A percentile compares a stretch with the other conserved stretches of the same genome.
Evolutionary conservation across 768 basidiomycete species (phyloP).

Genomic region (Phylloporus scabripes): DNA sequence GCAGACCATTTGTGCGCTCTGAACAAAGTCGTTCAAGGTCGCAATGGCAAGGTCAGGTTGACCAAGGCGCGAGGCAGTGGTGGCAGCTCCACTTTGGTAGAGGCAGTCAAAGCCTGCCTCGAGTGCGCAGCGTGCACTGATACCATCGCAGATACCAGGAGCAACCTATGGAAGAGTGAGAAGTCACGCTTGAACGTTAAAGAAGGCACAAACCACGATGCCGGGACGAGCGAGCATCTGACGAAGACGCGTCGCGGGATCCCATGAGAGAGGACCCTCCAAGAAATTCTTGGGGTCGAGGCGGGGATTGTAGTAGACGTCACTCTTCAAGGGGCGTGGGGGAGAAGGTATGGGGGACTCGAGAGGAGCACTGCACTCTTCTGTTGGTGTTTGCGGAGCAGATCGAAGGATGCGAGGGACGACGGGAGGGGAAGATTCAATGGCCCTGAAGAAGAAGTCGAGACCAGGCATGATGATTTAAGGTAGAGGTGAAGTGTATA

Average conservation of each 20-base stretch:
- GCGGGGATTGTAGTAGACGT: constrained; percentile 59
- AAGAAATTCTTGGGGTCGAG: constrained; percentile 64
- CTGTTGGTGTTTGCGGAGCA: constrained; percentile 3
- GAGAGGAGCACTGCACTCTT: not conserved
- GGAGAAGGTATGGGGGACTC: constrained; percentile 6
- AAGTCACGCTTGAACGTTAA: not conserved
- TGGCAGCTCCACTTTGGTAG: constrained; percentile 79
- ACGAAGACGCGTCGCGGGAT: constrained; percentile 67
- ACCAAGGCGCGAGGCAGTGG: constrained; percentile 72
- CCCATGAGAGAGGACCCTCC: constrained; percentile 61
- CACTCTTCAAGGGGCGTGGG: constrained; percentile 8
- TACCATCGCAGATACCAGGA: constrained; percentile 77
- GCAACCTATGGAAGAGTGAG: constrained; percentile 43
- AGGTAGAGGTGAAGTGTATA: constrained; percentile 9
- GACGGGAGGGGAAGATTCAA: not conserved
- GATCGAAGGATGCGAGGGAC: not conserved
- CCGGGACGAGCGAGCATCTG: constrained; percentile 67
- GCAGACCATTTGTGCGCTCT: constrained; percentile 66
- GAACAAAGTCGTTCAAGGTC: constrained; percentile 71
- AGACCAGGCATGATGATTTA: constrained; percentile 30
- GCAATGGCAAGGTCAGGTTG: constrained; percentile 78
- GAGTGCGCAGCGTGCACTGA: constrained; percentile 72
- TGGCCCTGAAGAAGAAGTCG: constrained; percentile 28
- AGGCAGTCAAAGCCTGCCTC: constrained; percentile 75
- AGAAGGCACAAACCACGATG: constrained; percentile 54